Evolutionary conservation across 192 early-diverging fungal genomes (phyloP), one percentile per base, ranked within the genome.

Genomic region (Rhizophagus sp.): DNA sequence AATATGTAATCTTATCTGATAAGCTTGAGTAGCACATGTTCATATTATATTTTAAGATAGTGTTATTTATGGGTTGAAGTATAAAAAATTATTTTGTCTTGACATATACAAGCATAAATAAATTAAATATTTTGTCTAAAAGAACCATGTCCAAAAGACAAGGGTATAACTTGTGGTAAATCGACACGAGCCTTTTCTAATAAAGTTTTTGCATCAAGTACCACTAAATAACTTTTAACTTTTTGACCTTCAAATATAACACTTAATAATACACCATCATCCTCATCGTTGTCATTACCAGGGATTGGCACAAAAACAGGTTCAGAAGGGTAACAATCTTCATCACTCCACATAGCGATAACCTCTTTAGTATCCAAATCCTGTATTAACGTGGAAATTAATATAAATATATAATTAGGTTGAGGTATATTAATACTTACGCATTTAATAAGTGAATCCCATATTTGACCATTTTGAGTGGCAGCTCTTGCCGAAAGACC

Each of bases 251-350:
- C 90, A 63, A 94, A 91, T 11, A 96, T 92, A 49, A 95, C 85
- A 50, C 91, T 91, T 50, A 96, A 73, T 27, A 96, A 47, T 49
- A 91, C 92, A 24, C 95, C 95, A 41, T 91, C 89, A 81, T 95
- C 95, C 83, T 96, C 95, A 27, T 85, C 83, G 52, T 72, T 80
- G 11, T 79, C 82, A 62, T 88, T 81, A 19, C 82, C 85, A 22
- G 83, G 81, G 66, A 49, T 86, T 61, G 94, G 91, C 34, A 96
- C 90, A 88, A 95, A 96, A 22, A 93, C 80, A 1, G 95, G 90
- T 84, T 96, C 93, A 11, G 92, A 92, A 36, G 95, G 93, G 76
- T 89, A 94, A 82, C 92, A 93, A 80, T 92, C 85, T 65, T 78
- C 76, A 17, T 9, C 2, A 3, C 39, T 70, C 86, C 86, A 87